phyloP scores from a whole-genome alignment of 73 alveolate genomes.

The Tetrahymena elliotti region DNA sequence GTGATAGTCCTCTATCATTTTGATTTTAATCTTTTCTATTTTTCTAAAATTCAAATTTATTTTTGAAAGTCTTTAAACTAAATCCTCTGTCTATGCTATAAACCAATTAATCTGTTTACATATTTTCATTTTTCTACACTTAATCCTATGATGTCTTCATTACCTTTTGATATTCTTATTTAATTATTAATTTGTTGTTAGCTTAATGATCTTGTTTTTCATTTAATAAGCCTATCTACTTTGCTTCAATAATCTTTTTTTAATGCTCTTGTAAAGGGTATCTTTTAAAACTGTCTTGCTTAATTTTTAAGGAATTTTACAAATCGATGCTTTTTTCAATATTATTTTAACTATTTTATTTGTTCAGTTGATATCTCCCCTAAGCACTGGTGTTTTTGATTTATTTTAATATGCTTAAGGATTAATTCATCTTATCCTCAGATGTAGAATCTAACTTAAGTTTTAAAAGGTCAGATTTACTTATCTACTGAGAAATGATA shows the following conservation, averaged over 20 bases:
- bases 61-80: background rate
- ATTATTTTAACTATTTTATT: background rate
- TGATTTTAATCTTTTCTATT: background rate
- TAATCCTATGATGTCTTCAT: background rate
- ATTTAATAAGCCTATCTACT: background rate
- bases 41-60: background rate
- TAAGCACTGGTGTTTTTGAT: background rate
- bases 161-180: background rate
- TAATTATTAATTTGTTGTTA: background rate
- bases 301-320: background rate
- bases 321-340: background rate
- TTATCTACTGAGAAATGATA: background rate
- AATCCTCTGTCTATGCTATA: background rate
- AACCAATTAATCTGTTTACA: background rate
- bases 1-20: background rate
- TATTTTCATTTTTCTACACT: background rate
- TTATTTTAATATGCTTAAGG: background rate
- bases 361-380: background rate
- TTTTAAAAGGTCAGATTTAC: background rate
- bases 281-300: background rate
- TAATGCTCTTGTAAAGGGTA: background rate
- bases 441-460: background rate
- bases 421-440: background rate
- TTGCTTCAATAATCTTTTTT: background rate
- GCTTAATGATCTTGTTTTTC: background rate